A percentile compares a stretch with the other conserved stretches of the same genome.
Conservation (phyloP, 352 stramenopile species). For the Peronosclerospora sorghi region DNA sequence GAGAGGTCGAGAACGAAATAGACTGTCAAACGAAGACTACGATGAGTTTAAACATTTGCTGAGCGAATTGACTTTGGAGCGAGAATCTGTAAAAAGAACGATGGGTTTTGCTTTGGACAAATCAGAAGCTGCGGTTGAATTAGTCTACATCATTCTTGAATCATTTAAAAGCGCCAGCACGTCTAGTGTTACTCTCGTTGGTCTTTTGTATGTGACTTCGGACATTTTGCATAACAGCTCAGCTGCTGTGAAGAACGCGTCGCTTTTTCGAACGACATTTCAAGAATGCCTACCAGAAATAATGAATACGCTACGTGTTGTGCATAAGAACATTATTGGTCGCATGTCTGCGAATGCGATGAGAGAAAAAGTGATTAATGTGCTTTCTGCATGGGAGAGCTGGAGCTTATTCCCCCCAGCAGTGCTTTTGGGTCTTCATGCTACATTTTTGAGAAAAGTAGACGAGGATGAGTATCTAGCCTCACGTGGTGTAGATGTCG, state of each 20-base stretch:
- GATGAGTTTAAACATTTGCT: conserved; percentile 43
- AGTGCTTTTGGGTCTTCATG: conserved; percentile 68
- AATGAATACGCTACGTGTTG: conserved; percentile 37
- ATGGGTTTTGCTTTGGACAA: conserved; percentile 80
- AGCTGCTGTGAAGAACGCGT: conserved; percentile 82
- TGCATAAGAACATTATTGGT: conserved; percentile 42
- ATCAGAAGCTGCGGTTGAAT: conserved; percentile 59
- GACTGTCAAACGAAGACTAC: conserved; percentile 38
- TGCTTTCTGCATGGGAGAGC: conserved; percentile 63
- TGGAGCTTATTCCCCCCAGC: conserved; percentile 73
- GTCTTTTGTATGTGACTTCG: conserved; percentile 70
- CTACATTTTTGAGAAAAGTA: conserved; percentile 65
- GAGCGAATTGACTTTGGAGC: conserved; percentile 39
- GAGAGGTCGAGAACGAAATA: conserved; percentile 39
- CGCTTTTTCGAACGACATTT: conserved; percentile 80
- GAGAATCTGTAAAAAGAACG: conserved; percentile 49
- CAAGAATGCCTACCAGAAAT: conserved; percentile 73
- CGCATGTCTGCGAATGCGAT: conserved; percentile 75
- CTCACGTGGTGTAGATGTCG: conserved; percentile 2
- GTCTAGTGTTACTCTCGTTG: conserved; percentile 41
- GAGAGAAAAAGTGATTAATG: conserved; percentile 69
- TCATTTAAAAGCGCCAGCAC: conserved; percentile 29
- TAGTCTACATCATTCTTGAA: conserved; percentile 39
- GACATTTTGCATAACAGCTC: conserved; percentile 88
- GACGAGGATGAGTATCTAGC: conserved; percentile 43